Evolutionary conservation across 352 stramenopile genomes (phyloP).

Genomic region (Phytophthora capsici): DNA sequence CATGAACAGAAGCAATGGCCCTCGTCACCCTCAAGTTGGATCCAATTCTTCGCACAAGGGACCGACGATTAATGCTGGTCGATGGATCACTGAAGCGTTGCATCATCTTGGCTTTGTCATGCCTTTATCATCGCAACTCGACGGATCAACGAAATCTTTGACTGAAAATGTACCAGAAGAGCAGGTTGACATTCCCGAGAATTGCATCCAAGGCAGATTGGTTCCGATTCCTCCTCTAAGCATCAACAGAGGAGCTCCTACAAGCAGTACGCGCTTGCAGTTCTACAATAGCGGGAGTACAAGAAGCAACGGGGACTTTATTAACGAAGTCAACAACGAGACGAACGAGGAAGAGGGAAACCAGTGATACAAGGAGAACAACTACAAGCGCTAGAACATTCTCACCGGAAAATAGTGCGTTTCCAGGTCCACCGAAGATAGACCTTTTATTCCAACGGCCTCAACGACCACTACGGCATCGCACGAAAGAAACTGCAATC

Average conservation of each 20-base stretch:
- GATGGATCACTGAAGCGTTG: slow-evolving; percentile 49
- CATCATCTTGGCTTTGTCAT: slow-evolving; percentile 52
- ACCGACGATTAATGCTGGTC: slow-evolving; percentile 10
- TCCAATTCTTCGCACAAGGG: slow-evolving; percentile 14
- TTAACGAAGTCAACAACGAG: neutral
- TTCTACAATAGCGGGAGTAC: slow-evolving; percentile 19
- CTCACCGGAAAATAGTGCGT: neutral
- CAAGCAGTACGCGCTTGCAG: slow-evolving; percentile 23
- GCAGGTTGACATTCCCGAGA: slow-evolving; percentile 26
- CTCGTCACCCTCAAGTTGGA: neutral
- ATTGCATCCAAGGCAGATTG: slow-evolving; percentile 44
- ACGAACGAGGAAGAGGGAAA: neutral
- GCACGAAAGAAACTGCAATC: slow-evolving; percentile 20
- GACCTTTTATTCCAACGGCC: neutral
- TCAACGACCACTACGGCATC: neutral
- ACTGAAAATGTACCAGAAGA: slow-evolving; percentile 10
- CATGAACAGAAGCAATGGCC: slow-evolving; percentile 18
- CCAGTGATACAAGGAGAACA: slow-evolving; percentile 19
- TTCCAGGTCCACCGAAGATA: neutral
- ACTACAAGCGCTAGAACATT: slow-evolving; percentile 16
- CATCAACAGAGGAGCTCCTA: neutral
- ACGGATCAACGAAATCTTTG: neutral
- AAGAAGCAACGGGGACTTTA: neutral
- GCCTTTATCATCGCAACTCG: slow-evolving; percentile 12
- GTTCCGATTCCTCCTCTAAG: slow-evolving; percentile 34